These are phyloP conservation scores for Betula pendula DNA, from an alignment of 306 rosid genomes.

Conservation along the genomic window DNA sequence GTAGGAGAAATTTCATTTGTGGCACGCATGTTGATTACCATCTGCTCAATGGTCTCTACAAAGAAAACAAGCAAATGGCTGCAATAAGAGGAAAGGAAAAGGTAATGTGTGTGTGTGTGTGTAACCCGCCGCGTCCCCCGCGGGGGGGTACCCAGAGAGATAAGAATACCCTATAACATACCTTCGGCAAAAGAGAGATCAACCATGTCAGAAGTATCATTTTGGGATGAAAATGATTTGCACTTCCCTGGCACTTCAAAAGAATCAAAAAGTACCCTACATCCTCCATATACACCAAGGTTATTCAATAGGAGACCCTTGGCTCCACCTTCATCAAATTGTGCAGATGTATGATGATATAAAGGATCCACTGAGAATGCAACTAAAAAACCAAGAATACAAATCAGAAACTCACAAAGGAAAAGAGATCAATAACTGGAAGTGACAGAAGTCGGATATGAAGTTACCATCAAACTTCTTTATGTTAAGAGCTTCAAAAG, in stretches of 20 bases:
- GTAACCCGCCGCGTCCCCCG: too few species aligned
- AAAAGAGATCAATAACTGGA: not conserved
- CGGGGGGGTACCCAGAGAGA: not conserved
- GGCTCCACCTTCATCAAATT: slow-evolving; percentile 27
- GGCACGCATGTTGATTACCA: slow-evolving; percentile 23
- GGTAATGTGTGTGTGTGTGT: not conserved
- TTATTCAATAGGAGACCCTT: slow-evolving; percentile 11
- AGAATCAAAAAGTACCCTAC: slow-evolving; percentile 14
- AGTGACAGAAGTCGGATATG: not conserved
- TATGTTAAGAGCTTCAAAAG: slow-evolving; percentile 28
- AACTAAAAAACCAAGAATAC: not conserved
- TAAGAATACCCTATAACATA: not conserved
- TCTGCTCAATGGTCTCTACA: slow-evolving; percentile 29
- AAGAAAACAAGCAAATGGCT: not conserved
- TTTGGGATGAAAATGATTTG: slow-evolving; percentile 4
- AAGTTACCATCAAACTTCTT: slow-evolving; percentile 39
- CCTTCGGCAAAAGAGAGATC: slow-evolving; percentile 34
- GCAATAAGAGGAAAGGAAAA: not conserved
- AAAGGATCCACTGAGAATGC: slow-evolving; percentile 15
- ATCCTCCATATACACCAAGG: slow-evolving; percentile 20
- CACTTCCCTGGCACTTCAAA: slow-evolving; percentile 20
- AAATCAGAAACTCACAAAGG: not conserved
- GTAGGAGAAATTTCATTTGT: slow-evolving; percentile 27
- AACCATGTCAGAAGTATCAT: slow-evolving; percentile 16
- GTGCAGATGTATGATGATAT: slow-evolving; percentile 5